phyloP scores from a whole-genome alignment of 176 grass and related monocot genomes.

The Puccinellia tenuiflora region DNA sequence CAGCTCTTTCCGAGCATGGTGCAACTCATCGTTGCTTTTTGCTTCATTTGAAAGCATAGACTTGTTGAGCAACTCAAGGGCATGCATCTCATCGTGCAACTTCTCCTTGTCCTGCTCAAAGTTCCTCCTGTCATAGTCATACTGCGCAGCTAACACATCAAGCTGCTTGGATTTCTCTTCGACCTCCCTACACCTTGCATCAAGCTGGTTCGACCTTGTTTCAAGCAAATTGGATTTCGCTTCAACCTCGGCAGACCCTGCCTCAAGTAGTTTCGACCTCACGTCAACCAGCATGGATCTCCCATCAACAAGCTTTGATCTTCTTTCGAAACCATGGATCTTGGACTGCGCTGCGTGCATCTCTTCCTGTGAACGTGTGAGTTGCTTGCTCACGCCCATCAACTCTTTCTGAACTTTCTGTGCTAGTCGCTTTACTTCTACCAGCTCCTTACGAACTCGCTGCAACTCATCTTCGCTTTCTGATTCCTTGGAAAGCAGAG shows the following conservation, averaged over 20 bases:
- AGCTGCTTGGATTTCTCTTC: background rate
- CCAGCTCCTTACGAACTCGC: background rate
- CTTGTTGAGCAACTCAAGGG: background rate
- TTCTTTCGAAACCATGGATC: background rate
- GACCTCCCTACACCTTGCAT: background rate
- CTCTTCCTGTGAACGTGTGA: background rate
- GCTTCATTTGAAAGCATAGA: background rate
- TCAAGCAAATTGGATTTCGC: background rate
- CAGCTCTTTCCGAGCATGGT: background rate
- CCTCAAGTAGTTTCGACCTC: background rate
- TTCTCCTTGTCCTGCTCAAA: background rate
- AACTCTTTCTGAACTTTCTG: background rate
- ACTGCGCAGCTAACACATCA: background rate
- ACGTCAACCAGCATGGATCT: background rate
- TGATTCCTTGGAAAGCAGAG: conserved; percentile 29
- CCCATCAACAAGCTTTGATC: background rate
- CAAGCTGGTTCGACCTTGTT: background rate
- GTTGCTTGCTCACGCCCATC: background rate
- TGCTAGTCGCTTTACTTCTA: background rate
- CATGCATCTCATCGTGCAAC: background rate
- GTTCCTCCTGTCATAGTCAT: background rate
- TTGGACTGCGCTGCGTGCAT: background rate
- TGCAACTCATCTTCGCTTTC: background rate
- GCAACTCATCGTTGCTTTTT: background rate
- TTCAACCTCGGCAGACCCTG: too few species aligned